Evolutionary conservation across 768 basidiomycete species (phyloP), one percentile per base, ranked within the genome.

Genomic region (Hygrocybe coccinea): DNA sequence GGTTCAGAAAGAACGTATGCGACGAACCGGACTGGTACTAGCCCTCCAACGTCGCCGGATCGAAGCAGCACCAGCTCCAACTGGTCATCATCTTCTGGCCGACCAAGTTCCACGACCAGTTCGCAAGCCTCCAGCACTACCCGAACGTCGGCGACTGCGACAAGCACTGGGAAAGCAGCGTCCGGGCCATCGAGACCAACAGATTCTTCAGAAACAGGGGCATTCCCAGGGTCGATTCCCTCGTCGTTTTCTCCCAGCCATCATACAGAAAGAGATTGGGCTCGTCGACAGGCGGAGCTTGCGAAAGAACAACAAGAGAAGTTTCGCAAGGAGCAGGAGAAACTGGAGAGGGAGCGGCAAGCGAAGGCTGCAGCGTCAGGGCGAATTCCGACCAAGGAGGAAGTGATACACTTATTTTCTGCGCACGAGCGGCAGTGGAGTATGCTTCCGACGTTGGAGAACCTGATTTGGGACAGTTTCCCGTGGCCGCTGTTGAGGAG

Each of bases 401-500:
- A 86, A 4, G 69, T 85, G 37, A 62, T 75, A 29, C 75, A 75
- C 57, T 60, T 84, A 5, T 84, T 83, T 61, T 82, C 82, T 44
- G 72, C 69, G 38, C 86, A 89, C 63, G 86, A 86, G 37, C 72
- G 73, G 38, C 79, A 79, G 50, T 88, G 87, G 87, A 69, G 69
- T 48, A 76, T 71, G 54, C 68, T 84, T 5, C 66, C 72, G 33
- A 60, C 69, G 6, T 63, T 74, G 49, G 65, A 69, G 39, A 72
- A 74, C 53, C 70, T 88, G 56, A 75, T 71, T 35, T 89, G 87
- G 87, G 73, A 76, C 29, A 76, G 79, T 62, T 84, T 90, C 63
- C 87, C 88, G 8, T 90, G 88, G 88, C 87, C 89, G 1, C 75
- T 83, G 74, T 72, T 84, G 66, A 81, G 76, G 65, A 68, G 72